Percentiles rank a stretch among this genome's conserved stretches.
These are phyloP conservation scores for Aspergillus leporis DNA, from an alignment of 495 filamentous ascomycete genomes.

Conservation along the genomic window DNA sequence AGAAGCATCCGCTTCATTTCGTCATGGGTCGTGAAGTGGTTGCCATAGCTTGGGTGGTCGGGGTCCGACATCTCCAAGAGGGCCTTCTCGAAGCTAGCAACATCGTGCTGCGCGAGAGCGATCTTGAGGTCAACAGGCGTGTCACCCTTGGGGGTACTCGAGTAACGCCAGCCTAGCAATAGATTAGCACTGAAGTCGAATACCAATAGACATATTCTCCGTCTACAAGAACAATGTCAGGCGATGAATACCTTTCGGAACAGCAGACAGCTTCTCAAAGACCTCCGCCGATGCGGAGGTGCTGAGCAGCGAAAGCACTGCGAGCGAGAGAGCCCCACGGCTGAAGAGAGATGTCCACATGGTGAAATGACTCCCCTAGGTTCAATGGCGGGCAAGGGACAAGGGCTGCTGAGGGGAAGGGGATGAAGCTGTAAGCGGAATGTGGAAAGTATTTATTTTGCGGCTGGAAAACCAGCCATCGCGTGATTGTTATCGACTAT, in stretches of 20 bases:
- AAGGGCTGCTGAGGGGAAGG: not conserved
- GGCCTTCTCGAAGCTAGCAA: constrained; percentile 59
- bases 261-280: constrained; percentile 37
- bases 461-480: not conserved
- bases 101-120: constrained; percentile 58
- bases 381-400: not conserved
- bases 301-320: constrained; percentile 40
- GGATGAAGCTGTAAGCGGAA: not conserved
- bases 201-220: constrained; percentile 20
- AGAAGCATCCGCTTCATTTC: constrained; percentile 57
- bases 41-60: constrained; percentile 58
- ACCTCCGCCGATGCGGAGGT: constrained; percentile 36
- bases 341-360: constrained; percentile 34
- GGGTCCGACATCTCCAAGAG: constrained; percentile 63
- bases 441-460: constrained; percentile 2
- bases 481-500: constrained; percentile 31
- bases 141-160: constrained; percentile 27
- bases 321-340: constrained; percentile 41
- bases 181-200: not conserved
- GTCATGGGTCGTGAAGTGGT: constrained; percentile 57
- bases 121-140: constrained; percentile 43
- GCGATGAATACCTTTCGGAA: constrained; percentile 36
- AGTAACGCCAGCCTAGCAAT: constrained; percentile 40
- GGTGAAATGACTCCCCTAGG: not conserved
- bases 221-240: constrained; percentile 4